These are phyloP conservation scores for Candida sojae DNA, from an alignment of 1,139 yeast genomes.

Conservation along the genomic window DNA sequence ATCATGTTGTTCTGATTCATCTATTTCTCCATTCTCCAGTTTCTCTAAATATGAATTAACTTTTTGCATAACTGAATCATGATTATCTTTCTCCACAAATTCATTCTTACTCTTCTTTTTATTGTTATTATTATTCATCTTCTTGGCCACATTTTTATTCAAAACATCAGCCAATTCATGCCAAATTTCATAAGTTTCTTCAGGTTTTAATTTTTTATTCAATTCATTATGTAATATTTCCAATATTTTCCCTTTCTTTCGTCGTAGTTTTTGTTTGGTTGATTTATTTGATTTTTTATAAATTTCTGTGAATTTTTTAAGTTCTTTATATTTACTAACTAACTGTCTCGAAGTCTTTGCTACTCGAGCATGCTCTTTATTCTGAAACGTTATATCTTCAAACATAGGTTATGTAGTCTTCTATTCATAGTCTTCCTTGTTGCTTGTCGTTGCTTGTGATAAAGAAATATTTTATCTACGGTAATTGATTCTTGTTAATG, in stretches of 20 bases:
- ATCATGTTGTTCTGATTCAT: constrained; percentile 12
- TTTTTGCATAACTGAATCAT: constrained; percentile 5
- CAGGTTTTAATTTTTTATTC: constrained; percentile 23
- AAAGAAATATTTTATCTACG: too few species aligned
- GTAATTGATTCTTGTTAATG: not conserved
- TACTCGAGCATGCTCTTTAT: constrained; percentile 8
- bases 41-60: constrained; percentile 13
- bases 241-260: constrained; percentile 17
- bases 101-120: not conserved
- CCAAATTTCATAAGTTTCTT: constrained; percentile 44
- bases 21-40: constrained; percentile 12
- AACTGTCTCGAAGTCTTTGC: constrained; percentile 12
- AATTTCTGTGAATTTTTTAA: constrained; percentile 15
- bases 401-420: constrained; percentile 17
- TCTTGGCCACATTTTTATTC: constrained; percentile 3
- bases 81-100: not conserved
- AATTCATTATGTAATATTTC: constrained; percentile 19
- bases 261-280: constrained; percentile 13
- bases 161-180: constrained; percentile 17
- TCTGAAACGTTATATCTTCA: constrained; percentile 21
- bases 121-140: not conserved
- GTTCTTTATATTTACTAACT: constrained; percentile 22
- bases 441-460: not conserved
- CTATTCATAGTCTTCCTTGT: not conserved
- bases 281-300: constrained; percentile 7